Base-by-base conservation (phyloP, 73 alveolate species). In the Paramecium tetraurelia region DNA sequence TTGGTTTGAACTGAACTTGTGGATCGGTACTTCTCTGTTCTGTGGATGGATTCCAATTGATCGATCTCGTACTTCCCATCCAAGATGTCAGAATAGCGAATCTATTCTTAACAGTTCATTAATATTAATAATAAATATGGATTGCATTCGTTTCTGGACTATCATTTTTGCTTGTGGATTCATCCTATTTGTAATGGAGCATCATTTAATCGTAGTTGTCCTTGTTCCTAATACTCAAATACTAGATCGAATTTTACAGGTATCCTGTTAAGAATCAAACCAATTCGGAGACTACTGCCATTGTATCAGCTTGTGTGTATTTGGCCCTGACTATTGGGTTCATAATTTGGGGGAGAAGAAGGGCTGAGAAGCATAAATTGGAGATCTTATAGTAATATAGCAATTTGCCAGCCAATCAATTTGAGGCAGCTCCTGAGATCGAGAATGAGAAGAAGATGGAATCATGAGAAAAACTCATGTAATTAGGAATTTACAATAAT, bases 131-230 rank as follows among this genome's bases (percentile, higher is more conserved):
- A 72, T 72, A 53, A 53, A 53, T 53, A 72, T 72, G 86, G 86
- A 72, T 72, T 72, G 86, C 18, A 72, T 72, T 72, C 57, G 86
- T 36, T 72, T 72, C 59, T 72, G 86, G 86, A 72, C 86, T 29
- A 63, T 72, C 86, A 33, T 72, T 7, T 72, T 72, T 72, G 57
- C 14, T 5, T 72, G 86, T 36, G 86, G 86, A 16, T 72, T 72
- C 33, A 10, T 72, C 3, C 20, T 72, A 33, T 72, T 72, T 72
- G 86, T 72, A 72, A 35, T 40, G 10, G n/a, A 12, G 1, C 14
- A 33, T 29, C 46, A 16, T 24, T 36, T 33, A 36, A 20, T 33
- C 21, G 6, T 72, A 72, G 86, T 72, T 72, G 31, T 72, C 86
- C 40, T 43, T 72, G 24, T 72, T 72, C 86, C 59, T 72, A 1